Evolutionary conservation across 1,139 yeast genomes (phyloP).

Genomic region (Yamadazyma spencermartinsiae): DNA sequence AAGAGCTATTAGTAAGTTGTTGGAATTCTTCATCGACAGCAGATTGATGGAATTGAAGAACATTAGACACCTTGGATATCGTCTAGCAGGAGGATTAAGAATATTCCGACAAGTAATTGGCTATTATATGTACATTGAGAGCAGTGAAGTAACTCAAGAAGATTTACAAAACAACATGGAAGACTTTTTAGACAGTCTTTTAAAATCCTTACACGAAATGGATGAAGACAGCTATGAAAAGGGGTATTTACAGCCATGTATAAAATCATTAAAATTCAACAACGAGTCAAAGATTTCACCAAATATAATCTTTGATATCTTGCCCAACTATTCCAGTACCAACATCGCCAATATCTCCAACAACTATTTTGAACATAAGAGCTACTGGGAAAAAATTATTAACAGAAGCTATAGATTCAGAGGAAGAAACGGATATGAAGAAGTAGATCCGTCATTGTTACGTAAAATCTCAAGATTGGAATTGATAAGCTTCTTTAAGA

Average conservation of each 20-base stretch:
- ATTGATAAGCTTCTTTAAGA: constrained; percentile 32
- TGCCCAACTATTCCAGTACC: constrained; percentile 27
- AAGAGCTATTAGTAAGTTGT: constrained; percentile 41
- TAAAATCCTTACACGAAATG: constrained; percentile 20
- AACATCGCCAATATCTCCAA: constrained; percentile 24
- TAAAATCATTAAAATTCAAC: constrained; percentile 19
- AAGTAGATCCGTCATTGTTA: constrained; percentile 29
- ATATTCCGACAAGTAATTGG: constrained; percentile 55
- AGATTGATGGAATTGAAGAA: constrained; percentile 50
- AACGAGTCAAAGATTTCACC: constrained; percentile 15
- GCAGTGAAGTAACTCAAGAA: constrained; percentile 40
- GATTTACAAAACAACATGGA: constrained; percentile 46
- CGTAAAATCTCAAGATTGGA: constrained; percentile 23
- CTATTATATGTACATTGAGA: constrained; percentile 45
- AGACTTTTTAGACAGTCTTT: constrained; percentile 43
- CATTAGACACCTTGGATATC: constrained; percentile 46
- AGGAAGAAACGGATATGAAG: constrained; percentile 32
- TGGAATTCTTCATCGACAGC: constrained; percentile 44
- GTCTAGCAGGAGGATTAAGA: constrained; percentile 55
- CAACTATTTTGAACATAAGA: constrained; percentile 40
- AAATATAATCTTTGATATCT: constrained; percentile 21
- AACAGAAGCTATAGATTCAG: constrained; percentile 40
- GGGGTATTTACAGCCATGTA: constrained; percentile 35
- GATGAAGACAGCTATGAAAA: constrained; percentile 32
- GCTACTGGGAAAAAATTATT: constrained; percentile 49